Conservation (phyloP, 2,329 filamentous ascomycete species). For the Botrytis cinerea region DNA sequence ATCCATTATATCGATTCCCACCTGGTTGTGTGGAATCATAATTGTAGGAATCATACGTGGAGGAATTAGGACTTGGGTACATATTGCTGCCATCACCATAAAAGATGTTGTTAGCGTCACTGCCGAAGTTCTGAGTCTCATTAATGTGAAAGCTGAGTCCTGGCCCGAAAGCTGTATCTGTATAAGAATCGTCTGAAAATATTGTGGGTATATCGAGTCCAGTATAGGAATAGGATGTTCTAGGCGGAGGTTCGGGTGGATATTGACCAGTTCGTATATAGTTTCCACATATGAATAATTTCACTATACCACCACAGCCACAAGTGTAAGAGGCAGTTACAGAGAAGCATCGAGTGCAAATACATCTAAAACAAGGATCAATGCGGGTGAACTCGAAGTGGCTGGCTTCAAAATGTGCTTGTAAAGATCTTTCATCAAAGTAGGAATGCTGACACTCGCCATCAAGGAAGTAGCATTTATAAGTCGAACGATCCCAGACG, state of each 20-base stretch:
- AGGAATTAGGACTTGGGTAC: constrained; percentile 15
- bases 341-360: constrained; percentile 29
- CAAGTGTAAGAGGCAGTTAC: constrained; percentile 21
- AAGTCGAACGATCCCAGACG: constrained; percentile 25
- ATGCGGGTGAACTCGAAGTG: constrained; percentile 39
- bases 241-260: constrained; percentile 28
- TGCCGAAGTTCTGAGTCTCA: neutral
- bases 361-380: constrained; percentile 30
- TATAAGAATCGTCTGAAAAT: constrained; percentile 8
- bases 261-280: constrained; percentile 31
- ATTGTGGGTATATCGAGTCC: constrained; percentile 3
- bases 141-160: constrained; percentile 7
- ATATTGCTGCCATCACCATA: constrained; percentile 10
- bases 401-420: constrained; percentile 34
- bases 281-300: constrained; percentile 37
- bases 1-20: constrained; percentile 21
- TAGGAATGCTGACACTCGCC: constrained; percentile 32
- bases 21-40: constrained; percentile 27
- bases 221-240: constrained; percentile 18
- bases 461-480: constrained; percentile 31
- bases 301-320: constrained; percentile 29
- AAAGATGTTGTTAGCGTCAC: neutral
- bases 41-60: constrained; percentile 13
- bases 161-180: neutral
- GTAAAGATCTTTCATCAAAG: constrained; percentile 28